Evolutionary conservation across 2,329 filamentous ascomycete species (phyloP), one percentile per base, ranked within the genome.

Genomic region (Apiospora phragmitis): DNA sequence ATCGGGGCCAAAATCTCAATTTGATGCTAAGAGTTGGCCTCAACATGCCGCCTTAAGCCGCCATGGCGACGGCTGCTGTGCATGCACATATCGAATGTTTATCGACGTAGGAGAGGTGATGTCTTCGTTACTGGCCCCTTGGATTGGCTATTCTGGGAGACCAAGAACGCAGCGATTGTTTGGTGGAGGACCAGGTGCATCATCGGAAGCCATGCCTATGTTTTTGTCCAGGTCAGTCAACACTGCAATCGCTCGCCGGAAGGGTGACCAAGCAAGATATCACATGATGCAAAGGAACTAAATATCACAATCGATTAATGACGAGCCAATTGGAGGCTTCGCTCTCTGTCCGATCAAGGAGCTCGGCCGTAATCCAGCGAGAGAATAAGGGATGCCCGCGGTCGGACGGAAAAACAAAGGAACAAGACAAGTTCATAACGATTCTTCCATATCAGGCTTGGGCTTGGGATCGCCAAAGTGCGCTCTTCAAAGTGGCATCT

Each of bases 251-350:
- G 11, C 4, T 16, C 47, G 29, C 29, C 29, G 18, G 16, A 35
- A 59, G 51, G 29, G 51, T 59, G 32, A n/a, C 21, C 32, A 38
- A 62, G 55, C 21, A 62, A 21, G 18, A 38, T 62, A 38, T 62
- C 18, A 62, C 55, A 62, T 38, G 55, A 38, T 38, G 55, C 32
- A 62, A 38, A 38, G 55, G 9, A 38, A 38, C 18, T 38, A 62
- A 62, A 62, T 67, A 47, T 67, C 65, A 67, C 65, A 67, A 67
- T 45, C 65, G 65, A 67, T 67, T 67, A 67, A 29, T 67, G 65
- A 67, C 65, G 42, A 24, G 26, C 65, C 65, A 67, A 67, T 67
- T 43, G 45, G 11, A n/a, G 55, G 21, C 55, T 38, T 38, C 55
- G 55, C 18, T n/a, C 26, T 24, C 29, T 41, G 65, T 41, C 65